Percentiles rank a stretch among this genome's conserved stretches.
These are phyloP conservation scores for Solanum ossicruentum DNA, from an alignment of 257 asterid genomes.

Conservation along the genomic window DNA sequence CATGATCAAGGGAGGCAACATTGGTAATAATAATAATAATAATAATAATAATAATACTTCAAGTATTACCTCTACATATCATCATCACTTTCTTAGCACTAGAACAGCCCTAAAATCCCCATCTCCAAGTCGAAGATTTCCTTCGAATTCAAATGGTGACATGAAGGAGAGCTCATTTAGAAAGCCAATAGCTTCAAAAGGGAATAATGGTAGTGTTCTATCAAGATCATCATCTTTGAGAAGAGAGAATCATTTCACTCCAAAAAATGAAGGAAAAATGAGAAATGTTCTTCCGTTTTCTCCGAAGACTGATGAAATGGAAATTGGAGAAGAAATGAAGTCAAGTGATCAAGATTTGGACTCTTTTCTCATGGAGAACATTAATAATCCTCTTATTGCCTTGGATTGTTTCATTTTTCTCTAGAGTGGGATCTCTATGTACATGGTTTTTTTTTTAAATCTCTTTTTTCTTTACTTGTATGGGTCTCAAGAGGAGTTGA, in stretches of 20 bases:
- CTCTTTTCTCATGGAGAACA: slow-evolving; percentile 39
- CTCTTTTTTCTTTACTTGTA: background rate
- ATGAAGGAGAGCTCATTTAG: background rate
- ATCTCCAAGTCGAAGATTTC: slow-evolving; percentile 54
- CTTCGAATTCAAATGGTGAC: background rate
- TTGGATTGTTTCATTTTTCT: slow-evolving; percentile 80
- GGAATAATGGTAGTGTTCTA: slow-evolving; percentile 18
- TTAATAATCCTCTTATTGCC: slow-evolving; percentile 61
- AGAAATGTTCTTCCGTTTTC: slow-evolving; percentile 4
- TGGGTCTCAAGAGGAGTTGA: background rate
- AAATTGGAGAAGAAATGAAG: slow-evolving; percentile 5
- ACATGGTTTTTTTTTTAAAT: background rate
- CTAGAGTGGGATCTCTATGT: background rate
- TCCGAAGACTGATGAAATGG: slow-evolving; percentile 21
- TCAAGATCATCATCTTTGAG: slow-evolving; percentile 2
- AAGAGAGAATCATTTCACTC: slow-evolving; percentile 10
- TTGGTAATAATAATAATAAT: background rate
- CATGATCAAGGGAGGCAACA: background rate
- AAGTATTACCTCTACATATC: background rate
- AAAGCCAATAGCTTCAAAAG: background rate
- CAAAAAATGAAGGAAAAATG: slow-evolving; percentile 2
- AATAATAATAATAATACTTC: background rate
- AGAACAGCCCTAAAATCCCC: slow-evolving; percentile 39
- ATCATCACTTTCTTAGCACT: slow-evolving; percentile 6
- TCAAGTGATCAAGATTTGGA: slow-evolving; percentile 18